Conservation (phyloP, 225 moss, liverwort and hornwort species). For the Pseudoscleropodium purum region DNA sequence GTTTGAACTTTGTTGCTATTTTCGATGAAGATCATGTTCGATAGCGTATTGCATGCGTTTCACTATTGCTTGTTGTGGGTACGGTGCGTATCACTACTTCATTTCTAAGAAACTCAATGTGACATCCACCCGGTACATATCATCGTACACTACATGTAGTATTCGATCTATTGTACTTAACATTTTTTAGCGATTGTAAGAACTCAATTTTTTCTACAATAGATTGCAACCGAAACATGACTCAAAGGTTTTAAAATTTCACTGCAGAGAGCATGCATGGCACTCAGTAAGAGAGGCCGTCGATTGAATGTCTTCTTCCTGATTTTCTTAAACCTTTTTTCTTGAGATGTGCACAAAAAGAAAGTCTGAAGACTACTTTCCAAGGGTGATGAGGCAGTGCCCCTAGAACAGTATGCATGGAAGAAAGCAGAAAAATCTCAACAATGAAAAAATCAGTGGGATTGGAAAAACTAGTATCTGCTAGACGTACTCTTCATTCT, state of each 20-base stretch:
- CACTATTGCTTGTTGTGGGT: background rate
- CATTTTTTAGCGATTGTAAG: background rate
- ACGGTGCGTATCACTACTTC: background rate
- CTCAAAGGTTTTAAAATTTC: background rate
- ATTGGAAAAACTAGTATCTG: background rate
- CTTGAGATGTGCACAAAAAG: background rate
- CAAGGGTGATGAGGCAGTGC: background rate
- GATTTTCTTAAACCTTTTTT: background rate
- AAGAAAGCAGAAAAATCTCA: background rate
- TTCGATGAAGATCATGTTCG: background rate
- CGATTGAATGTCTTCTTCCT: background rate
- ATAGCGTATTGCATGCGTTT: background rate
- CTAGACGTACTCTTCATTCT: slow-evolving; percentile 3
- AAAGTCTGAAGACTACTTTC: too few species aligned
- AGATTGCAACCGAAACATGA: background rate
- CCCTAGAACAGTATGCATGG: background rate
- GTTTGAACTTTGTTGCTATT: background rate
- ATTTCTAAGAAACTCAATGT: background rate
- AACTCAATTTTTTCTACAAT: background rate
- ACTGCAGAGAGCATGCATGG: background rate
- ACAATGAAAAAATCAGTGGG: background rate
- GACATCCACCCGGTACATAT: background rate
- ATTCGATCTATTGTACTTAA: background rate
- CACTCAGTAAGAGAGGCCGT: background rate
- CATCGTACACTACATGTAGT: background rate